Percentiles rank a stretch among this genome's conserved stretches.
Evolutionary conservation across 768 basidiomycete species (phyloP).

Genomic region (Sporobolomyces pararoseus): DNA sequence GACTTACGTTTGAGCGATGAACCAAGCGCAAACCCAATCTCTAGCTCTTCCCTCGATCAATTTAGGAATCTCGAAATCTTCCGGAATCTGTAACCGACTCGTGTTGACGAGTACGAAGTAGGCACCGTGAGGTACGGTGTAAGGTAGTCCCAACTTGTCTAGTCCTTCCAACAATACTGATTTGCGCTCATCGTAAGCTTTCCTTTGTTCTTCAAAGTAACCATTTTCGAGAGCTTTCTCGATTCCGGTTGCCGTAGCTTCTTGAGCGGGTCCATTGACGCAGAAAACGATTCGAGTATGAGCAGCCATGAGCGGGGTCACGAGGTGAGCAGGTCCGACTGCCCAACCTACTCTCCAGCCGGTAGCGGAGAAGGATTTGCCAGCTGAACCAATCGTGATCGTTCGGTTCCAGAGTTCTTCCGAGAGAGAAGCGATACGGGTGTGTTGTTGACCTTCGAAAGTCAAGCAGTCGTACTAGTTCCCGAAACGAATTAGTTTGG

Average conservation of each 20-base stretch:
- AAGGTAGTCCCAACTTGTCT: constrained; percentile 57
- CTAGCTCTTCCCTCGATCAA: constrained; percentile 49
- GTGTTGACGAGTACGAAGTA: constrained; percentile 76
- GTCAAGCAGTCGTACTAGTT: constrained; percentile 91
- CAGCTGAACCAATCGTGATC: constrained; percentile 68
- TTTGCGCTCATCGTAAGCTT: constrained; percentile 76
- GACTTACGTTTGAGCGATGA: constrained; percentile 43
- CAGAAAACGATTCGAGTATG: constrained; percentile 92
- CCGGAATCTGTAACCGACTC: constrained; percentile 49
- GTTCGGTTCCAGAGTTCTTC: constrained; percentile 99
- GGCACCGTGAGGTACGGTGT: constrained; percentile 75
- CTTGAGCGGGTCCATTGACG: constrained; percentile 49
- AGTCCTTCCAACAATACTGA: constrained; percentile 71
- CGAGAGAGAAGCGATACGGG: constrained; percentile 78
- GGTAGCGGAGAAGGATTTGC: constrained; percentile 80
- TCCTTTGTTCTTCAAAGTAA: constrained; percentile 73
- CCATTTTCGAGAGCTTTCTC: constrained; percentile 69
- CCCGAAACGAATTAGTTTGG: constrained; percentile 9
- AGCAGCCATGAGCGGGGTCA: constrained; percentile 76
- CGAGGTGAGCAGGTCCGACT: constrained; percentile 76
- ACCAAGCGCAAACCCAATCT: constrained; percentile 50
- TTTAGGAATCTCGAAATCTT: constrained; percentile 47
- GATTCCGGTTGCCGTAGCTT: constrained; percentile 67
- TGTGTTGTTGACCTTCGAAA: constrained; percentile 80
- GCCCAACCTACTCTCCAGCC: constrained; percentile 98